A percentile compares a stretch with the other conserved stretches of the same genome.
These are phyloP conservation scores for Cupressus sempervirens DNA, from an alignment of 75 land plant genomes.

Conservation along the genomic window DNA sequence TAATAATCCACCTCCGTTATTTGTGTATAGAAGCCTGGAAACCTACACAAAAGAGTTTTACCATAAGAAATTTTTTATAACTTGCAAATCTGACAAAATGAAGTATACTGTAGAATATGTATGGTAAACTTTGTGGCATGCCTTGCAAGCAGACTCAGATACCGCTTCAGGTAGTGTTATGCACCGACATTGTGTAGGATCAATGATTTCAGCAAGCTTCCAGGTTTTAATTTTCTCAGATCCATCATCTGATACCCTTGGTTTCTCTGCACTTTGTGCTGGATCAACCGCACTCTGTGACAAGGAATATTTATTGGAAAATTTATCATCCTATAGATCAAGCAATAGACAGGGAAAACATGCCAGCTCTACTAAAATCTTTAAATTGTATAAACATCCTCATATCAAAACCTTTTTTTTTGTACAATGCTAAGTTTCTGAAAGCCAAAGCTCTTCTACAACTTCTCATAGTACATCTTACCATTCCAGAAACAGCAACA, in stretches of 20 bases:
- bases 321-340: not conserved
- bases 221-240: slow-evolving; percentile 48
- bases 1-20: slow-evolving; percentile 60
- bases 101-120: not conserved
- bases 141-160: slow-evolving; percentile 56
- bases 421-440: not conserved
- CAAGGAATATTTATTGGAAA: not conserved
- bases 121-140: slow-evolving; percentile 9
- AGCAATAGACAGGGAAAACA: not conserved
- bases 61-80: not conserved
- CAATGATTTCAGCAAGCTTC: slow-evolving; percentile 55
- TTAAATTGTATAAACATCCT: not conserved
- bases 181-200: slow-evolving; percentile 40
- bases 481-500: slow-evolving; percentile 47
- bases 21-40: slow-evolving; percentile 65
- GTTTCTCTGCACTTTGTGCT: slow-evolving; percentile 36
- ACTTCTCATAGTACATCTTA: slow-evolving; percentile 21
- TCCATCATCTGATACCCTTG: slow-evolving; percentile 39
- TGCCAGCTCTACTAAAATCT: not conserved
- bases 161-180: slow-evolving; percentile 45
- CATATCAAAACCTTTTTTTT: not conserved
- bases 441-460: not conserved
- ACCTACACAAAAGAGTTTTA: slow-evolving; percentile 33
- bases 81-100: not conserved
- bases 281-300: slow-evolving; percentile 47